phyloP scores from a whole-genome alignment of 495 filamentous ascomycete genomes.

The Xylaria longipes region DNA sequence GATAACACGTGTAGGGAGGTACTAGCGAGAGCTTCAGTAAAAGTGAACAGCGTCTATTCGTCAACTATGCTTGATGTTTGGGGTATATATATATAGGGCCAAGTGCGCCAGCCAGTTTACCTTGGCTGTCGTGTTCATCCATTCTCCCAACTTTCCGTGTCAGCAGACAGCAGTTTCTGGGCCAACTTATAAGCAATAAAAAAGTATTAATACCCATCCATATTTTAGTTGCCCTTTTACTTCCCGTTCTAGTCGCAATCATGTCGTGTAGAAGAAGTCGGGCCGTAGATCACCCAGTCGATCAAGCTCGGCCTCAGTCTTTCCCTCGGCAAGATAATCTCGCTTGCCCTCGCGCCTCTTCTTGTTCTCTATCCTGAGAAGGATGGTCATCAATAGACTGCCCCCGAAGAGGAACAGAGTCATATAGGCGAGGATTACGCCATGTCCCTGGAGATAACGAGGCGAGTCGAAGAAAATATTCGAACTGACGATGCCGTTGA shows the following conservation, averaged over 20 bases:
- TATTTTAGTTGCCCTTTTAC: neutral
- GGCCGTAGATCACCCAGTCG: constrained; percentile 73
- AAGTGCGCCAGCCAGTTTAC: neutral
- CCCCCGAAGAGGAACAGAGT: constrained; percentile 57
- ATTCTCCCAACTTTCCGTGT: neutral
- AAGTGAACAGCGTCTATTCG: neutral
- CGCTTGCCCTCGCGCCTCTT: constrained; percentile 67
- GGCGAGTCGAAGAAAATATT: constrained; percentile 67
- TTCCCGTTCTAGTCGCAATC: constrained; percentile 15
- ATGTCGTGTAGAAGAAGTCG: constrained; percentile 80
- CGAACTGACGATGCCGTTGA: constrained; percentile 83
- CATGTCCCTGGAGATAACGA: constrained; percentile 55
- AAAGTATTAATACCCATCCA: neutral
- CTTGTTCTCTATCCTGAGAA: constrained; percentile 71
- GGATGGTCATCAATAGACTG: constrained; percentile 64
- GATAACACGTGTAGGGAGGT: neutral
- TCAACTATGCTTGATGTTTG: neutral
- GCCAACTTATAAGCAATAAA: neutral
- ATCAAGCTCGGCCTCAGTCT: constrained; percentile 64
- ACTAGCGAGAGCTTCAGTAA: neutral
- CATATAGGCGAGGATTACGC: constrained; percentile 57
- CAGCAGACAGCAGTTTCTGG: neutral
- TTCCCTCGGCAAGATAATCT: constrained; percentile 70
- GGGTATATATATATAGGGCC: neutral
- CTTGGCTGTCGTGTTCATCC: neutral